A percentile compares a stretch with the other conserved stretches of the same genome.
phyloP scores from a whole-genome alignment of 768 basidiomycete genomes.

The Sistotremastrum niveocremeum region DNA sequence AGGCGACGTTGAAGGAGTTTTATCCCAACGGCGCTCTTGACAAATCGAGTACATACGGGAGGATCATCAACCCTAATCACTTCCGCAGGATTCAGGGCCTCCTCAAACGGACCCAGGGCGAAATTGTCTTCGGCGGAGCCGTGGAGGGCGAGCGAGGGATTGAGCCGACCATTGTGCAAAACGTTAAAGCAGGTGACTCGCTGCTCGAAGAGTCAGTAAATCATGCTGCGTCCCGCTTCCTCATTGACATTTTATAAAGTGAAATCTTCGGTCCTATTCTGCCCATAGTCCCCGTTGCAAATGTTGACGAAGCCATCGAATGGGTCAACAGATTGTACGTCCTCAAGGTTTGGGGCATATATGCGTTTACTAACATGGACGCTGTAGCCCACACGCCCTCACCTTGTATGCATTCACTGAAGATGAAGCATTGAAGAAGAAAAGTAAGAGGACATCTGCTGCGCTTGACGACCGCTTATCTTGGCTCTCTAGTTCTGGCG shows the following conservation, averaged over 20 bases:
- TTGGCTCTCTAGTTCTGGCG: constrained; percentile 35
- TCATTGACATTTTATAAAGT: constrained; percentile 21
- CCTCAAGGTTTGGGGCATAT: background rate
- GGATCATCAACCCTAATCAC: constrained; percentile 40
- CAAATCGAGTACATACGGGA: constrained; percentile 30
- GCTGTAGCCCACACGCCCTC: constrained; percentile 52
- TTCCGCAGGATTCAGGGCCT: constrained; percentile 46
- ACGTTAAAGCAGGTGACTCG: constrained; percentile 49
- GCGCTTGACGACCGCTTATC: background rate
- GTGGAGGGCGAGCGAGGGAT: constrained; percentile 44
- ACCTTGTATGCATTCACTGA: constrained; percentile 66
- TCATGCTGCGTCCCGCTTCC: background rate
- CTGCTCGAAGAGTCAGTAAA: constrained; percentile 59
- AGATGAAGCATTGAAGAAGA: constrained; percentile 41
- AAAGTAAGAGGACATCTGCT: constrained; percentile 27
- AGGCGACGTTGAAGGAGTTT: constrained; percentile 41
- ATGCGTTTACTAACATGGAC: background rate
- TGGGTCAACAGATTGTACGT: constrained; percentile 48
- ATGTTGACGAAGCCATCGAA: constrained; percentile 56
- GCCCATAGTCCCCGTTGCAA: constrained; percentile 58
- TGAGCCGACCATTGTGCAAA: constrained; percentile 57
- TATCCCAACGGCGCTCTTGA: constrained; percentile 32
- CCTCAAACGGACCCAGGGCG: constrained; percentile 54
- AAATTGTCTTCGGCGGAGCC: constrained; percentile 49
- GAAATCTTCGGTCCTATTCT: constrained; percentile 80